Percentiles rank a stretch among this genome's conserved stretches.
phyloP scores from a whole-genome alignment of 2,329 filamentous ascomycete genomes.

The Penicillium brasilianum region DNA sequence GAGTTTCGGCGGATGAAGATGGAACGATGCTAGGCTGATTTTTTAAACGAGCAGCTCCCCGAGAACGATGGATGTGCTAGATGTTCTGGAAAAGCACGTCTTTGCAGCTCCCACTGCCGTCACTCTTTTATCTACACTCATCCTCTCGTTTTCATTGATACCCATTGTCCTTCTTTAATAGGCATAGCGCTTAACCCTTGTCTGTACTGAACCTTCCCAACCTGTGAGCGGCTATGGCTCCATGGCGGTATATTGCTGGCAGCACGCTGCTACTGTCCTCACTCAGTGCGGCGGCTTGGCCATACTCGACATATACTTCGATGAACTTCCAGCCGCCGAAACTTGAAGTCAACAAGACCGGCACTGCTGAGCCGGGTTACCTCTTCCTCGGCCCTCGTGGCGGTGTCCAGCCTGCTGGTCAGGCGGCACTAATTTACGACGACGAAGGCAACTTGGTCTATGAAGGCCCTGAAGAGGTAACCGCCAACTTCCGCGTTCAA shows the following conservation, averaged over 20 bases:
- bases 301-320: slow-evolving; percentile 23
- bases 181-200: neutral
- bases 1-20: neutral
- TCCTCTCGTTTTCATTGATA: neutral
- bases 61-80: neutral
- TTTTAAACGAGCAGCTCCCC: slow-evolving; percentile 10
- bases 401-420: slow-evolving; percentile 30
- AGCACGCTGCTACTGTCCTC: slow-evolving; percentile 20
- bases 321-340: slow-evolving; percentile 33
- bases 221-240: slow-evolving; percentile 11
- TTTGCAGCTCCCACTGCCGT: slow-evolving; percentile 11
- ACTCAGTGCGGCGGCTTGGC: slow-evolving; percentile 21
- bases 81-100: slow-evolving; percentile 4
- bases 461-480: slow-evolving; percentile 40
- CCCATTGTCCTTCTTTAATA: neutral
- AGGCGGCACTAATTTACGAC: slow-evolving; percentile 44
- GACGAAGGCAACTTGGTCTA: slow-evolving; percentile 44
- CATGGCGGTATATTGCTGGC: slow-evolving; percentile 22
- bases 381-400: slow-evolving; percentile 43
- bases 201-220: neutral
- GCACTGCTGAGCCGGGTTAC: slow-evolving; percentile 39
- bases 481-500: slow-evolving; percentile 43
- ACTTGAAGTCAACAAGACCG: slow-evolving; percentile 39
- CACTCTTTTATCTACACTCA: slow-evolving; percentile 15
- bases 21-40: neutral